Evolutionary conservation across 805 yeast species (phyloP), one percentile per base, ranked within the genome.

Genomic region (Naumovozyma castellii): DNA sequence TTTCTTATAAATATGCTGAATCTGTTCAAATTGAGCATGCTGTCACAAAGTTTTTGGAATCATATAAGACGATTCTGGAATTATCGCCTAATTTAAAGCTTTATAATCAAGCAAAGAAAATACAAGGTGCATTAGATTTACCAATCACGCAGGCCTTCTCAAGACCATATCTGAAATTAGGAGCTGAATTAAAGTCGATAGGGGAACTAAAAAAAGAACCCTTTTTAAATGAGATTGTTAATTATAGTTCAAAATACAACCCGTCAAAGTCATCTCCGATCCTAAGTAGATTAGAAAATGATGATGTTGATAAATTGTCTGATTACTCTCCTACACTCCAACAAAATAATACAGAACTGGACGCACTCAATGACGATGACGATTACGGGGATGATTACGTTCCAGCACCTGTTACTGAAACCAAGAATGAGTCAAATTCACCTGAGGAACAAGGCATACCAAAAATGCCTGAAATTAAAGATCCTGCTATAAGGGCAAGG

Each of bases 401-500:
- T n/a, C n/a, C n/a, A n/a, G n/a, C n/a, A n/a, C n/a, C n/a, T n/a
- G n/a, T n/a, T n/a, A n/a, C n/a, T n/a, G n/a, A n/a, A n/a, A n/a
- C n/a, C n/a, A n/a, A n/a, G n/a, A n/a, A n/a, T n/a, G n/a, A n/a
- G n/a, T n/a, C n/a, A n/a, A n/a, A n/a, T n/a, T n/a, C n/a, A n/a
- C n/a, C n/a, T n/a, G n/a, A n/a, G n/a, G n/a, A n/a, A n/a, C n/a
- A n/a, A n/a, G n/a, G n/a, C n/a, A n/a, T 82, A 1, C 97, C 96
- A 1, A 68, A 67, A 9, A 59, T 87, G 14, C 97, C 97, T 0
- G 60, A 58, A 22, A 83, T 90, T 32, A 59, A 67, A 5, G 73
- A 80, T 52, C 72, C 73, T 1, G 67, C 67, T 3, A 70, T 87
- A 9, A 67, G 71, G 45, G 76, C 78, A 5, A 71, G 82, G 38